Percentiles rank a stretch among this genome's conserved stretches.
Conservation (phyloP, 441 rosid genomes). For the Gossypium davidsonii region DNA sequence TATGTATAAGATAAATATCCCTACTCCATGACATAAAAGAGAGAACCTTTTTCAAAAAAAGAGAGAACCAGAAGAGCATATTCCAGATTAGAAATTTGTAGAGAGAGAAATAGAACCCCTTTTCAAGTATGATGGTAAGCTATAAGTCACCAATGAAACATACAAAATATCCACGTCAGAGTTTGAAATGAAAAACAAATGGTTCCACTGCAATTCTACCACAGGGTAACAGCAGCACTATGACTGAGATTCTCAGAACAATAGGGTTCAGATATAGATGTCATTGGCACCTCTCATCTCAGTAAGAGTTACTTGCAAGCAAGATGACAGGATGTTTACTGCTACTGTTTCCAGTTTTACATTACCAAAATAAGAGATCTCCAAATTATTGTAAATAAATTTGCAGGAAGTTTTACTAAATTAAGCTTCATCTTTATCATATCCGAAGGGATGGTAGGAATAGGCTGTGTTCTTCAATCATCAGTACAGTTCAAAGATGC, state of each 20-base stretch:
- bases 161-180: not conserved
- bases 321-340: not conserved
- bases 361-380: not conserved
- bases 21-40: not conserved
- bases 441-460: not conserved
- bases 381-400: constrained; percentile 2
- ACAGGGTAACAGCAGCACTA: not conserved
- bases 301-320: not conserved
- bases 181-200: not conserved
- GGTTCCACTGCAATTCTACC: not conserved
- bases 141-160: not conserved
- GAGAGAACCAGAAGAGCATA: not conserved
- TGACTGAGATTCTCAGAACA: not conserved
- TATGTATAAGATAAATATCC: not conserved
- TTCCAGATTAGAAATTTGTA: not conserved
- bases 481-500: not conserved
- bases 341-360: not conserved
- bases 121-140: not conserved
- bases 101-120: not conserved
- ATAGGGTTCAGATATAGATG: not conserved
- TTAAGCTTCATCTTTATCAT: not conserved
- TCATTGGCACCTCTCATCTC: not conserved
- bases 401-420: not conserved
- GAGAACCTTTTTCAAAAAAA: not conserved
- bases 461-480: not conserved